Evolutionary conservation across 257 asterid genomes (phyloP).

Genomic region (Penstemon eatonii): DNA sequence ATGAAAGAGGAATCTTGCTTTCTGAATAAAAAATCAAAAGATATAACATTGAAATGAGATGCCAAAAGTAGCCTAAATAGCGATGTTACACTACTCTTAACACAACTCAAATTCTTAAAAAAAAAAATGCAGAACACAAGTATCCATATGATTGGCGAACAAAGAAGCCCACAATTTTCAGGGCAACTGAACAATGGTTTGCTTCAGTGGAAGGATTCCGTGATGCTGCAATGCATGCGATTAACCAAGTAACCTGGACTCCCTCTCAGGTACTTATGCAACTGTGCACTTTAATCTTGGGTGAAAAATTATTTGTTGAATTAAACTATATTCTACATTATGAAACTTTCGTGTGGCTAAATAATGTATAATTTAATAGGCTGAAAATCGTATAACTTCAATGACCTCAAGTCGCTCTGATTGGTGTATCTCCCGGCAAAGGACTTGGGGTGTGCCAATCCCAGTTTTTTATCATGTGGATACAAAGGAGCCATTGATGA

Average conservation of each 20-base stretch:
- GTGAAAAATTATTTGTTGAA: conserved; percentile 1
- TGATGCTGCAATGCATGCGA: conserved; percentile 83
- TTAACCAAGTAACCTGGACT: conserved; percentile 75
- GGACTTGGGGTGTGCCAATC: conserved; percentile 99
- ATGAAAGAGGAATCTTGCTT: too few relatives aligned
- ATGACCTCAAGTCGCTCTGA: conserved; percentile 97
- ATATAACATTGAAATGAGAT: too few relatives aligned
- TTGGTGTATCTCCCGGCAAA: conserved; percentile 99
- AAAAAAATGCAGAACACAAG: conserved; percentile 75
- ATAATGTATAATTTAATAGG: conserved; percentile 47
- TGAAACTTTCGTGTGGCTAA: conserved; percentile 14
- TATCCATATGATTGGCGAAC: conserved; percentile 99
- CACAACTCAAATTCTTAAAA: conserved; percentile 15
- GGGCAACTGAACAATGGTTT: conserved; percentile 99
- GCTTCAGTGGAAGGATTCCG: conserved; percentile 99
- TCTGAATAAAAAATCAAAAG: too few relatives aligned
- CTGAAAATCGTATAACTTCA: conserved; percentile 80
- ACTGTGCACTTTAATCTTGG: conserved; percentile 21
- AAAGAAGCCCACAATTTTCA: conserved; percentile 93
- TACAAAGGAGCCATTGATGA: conserved; percentile 87
- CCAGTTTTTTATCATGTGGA: conserved; percentile 91
- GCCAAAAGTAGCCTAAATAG: too few relatives aligned
- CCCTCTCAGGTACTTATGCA: conserved; percentile 74
- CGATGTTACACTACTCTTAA: too few relatives aligned
- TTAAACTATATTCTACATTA: conserved; percentile 17